A percentile compares a stretch with the other conserved stretches of the same genome.
Evolutionary conservation across 179 eudicot genomes (phyloP).

Genomic region (Beta lomatogona): DNA sequence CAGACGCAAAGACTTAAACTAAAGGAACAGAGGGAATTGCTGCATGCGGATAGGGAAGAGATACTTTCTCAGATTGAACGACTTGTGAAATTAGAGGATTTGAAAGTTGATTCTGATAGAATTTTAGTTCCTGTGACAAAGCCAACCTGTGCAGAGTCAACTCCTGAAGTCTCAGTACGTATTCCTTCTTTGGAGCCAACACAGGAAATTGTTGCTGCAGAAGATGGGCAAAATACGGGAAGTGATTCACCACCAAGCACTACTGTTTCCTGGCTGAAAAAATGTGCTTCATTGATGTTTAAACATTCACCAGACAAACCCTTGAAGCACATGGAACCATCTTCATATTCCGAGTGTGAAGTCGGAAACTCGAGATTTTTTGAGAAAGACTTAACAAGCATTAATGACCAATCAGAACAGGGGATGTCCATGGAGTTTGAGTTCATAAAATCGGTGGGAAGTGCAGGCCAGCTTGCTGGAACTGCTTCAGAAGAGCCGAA

Average conservation of each 20-base stretch:
- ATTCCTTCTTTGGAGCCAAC: constrained; percentile 34
- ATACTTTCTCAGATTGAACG: constrained; percentile 72
- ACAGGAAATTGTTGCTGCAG: constrained; percentile 23
- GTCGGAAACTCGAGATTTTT: constrained; percentile 13
- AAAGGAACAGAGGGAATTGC: constrained; percentile 86
- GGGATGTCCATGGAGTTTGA: constrained; percentile 3
- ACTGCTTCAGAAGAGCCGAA: constrained; percentile 40
- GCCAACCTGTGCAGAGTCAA: constrained; percentile 32
- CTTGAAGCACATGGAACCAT: constrained; percentile 22
- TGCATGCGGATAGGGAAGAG: constrained; percentile 74
- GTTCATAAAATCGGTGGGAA: constrained; percentile 10
- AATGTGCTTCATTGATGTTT: constrained; percentile 51
- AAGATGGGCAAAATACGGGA: constrained; percentile 31
- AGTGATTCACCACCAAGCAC: constrained; percentile 50
- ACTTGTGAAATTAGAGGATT: constrained; percentile 67
- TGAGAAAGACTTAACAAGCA: constrained; percentile 12
- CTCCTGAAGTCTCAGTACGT: constrained; percentile 30
- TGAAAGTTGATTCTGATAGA: constrained; percentile 50
- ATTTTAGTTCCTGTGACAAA: constrained; percentile 38
- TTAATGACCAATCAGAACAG: constrained; percentile 16
- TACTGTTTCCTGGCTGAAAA: constrained; percentile 70
- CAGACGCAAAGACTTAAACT: constrained; percentile 74
- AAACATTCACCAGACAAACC: constrained; percentile 32
- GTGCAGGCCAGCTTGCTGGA: constrained; percentile 18
- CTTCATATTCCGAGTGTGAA: constrained; percentile 17